Percentiles rank a stretch among this genome's conserved stretches.
Evolutionary conservation across 306 rosid species (phyloP).

Genomic region (Abrus precatorius): DNA sequence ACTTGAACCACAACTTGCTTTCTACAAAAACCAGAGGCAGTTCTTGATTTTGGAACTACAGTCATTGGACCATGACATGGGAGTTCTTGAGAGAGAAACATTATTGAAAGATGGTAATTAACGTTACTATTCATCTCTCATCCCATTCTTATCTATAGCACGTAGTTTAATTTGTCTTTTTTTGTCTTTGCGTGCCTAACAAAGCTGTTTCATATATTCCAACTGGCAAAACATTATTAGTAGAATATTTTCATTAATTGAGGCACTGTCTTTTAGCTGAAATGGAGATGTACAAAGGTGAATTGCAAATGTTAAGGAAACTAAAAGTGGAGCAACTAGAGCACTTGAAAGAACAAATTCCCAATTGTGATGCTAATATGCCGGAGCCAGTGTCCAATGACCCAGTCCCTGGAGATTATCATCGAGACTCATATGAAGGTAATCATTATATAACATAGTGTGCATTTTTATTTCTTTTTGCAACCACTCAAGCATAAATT

Average conservation of each 20-base stretch:
- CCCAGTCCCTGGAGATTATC: background rate
- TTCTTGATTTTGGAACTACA: conserved; percentile 49
- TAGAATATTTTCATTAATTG: background rate
- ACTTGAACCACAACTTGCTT: conserved; percentile 50
- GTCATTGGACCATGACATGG: conserved; percentile 43
- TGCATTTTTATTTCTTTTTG: background rate
- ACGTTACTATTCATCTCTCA: background rate
- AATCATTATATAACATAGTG: background rate
- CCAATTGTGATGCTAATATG: conserved; percentile 7
- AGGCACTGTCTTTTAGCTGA: conserved; percentile 44
- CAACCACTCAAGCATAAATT: too few relatives aligned
- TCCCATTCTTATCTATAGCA: background rate
- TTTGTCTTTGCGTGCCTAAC: background rate
- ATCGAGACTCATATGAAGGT: conserved; percentile 44
- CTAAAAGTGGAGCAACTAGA: background rate
- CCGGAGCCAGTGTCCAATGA: background rate
- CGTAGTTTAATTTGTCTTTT: background rate
- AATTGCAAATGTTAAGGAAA: background rate
- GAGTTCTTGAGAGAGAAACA: background rate
- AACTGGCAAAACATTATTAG: background rate
- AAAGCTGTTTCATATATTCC: background rate
- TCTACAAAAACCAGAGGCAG: conserved; percentile 35
- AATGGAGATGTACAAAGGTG: background rate
- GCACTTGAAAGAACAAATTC: background rate
- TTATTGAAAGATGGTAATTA: conserved; percentile 50